Conservation (phyloP, 169 alveolate genomes). For the Eimeria maxima region DNA sequence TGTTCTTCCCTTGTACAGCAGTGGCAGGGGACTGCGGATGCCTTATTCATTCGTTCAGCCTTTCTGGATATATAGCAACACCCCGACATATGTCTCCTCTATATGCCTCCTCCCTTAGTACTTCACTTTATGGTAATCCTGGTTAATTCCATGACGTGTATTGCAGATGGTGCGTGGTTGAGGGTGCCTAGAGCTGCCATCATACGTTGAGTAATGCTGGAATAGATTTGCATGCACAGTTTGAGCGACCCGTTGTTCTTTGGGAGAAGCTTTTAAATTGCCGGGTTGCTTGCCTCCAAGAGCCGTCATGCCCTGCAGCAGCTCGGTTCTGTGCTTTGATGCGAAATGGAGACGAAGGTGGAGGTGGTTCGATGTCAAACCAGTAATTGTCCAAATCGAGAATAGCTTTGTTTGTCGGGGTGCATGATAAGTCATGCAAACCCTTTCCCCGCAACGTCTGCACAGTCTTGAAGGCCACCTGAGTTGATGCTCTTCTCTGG, state of each 20-base stretch:
- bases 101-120: background rate
- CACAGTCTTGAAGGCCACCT: background rate
- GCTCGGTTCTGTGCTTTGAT: background rate
- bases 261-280: background rate
- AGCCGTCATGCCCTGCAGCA: background rate
- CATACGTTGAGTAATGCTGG: too few species aligned
- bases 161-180: background rate
- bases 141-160: background rate
- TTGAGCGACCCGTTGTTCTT: background rate
- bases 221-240: too few species aligned
- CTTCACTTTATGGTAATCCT: background rate
- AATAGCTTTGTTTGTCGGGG: background rate
- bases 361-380: background rate
- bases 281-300: background rate
- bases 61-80: background rate
- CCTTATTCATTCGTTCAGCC: background rate
- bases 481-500: background rate
- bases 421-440: too few species aligned
- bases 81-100: background rate
- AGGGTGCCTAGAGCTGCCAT: background rate
- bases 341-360: background rate
- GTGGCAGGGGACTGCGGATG: background rate
- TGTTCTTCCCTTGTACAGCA: background rate
- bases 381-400: background rate
- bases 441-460: background rate